phyloP scores from a whole-genome alignment of 2,329 filamentous ascomycete species.

The Arthrobotrys pseudoclavata region DNA sequence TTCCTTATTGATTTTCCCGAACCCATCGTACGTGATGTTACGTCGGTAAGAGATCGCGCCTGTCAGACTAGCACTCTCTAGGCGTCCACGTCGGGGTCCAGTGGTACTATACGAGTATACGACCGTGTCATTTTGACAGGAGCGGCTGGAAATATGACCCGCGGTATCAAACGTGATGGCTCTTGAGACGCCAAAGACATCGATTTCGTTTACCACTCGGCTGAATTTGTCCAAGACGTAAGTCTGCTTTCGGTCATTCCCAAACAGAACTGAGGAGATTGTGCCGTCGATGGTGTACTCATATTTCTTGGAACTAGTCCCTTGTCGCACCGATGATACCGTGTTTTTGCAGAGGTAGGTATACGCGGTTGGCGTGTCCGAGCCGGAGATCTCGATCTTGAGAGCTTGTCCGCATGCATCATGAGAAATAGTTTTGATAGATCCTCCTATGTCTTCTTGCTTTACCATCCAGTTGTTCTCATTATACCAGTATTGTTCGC shows the following conservation, averaged over 20 bases:
- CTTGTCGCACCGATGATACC: too few relatives aligned
- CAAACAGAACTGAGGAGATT: too few relatives aligned
- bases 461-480: not conserved
- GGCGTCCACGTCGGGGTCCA: not conserved
- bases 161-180: not conserved
- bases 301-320: not conserved
- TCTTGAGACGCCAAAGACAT: not conserved
- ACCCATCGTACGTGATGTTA: not conserved
- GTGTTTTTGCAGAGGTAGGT: too few relatives aligned
- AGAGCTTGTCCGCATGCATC: too few relatives aligned
- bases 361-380: too few relatives aligned
- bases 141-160: not conserved
- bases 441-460: too few relatives aligned
- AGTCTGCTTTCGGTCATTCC: not conserved
- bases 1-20: too few relatives aligned
- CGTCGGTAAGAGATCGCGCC: not conserved
- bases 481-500: slow-evolving; percentile 4
- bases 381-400: too few relatives aligned
- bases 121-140: slow-evolving; percentile 11
- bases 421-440: too few relatives aligned
- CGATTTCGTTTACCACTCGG: not conserved
- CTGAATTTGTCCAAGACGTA: not conserved
- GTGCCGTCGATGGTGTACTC: not conserved
- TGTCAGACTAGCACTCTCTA: not conserved
- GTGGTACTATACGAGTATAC: slow-evolving; percentile 7